These are phyloP conservation scores for Tardiomyces depauwii DNA, from an alignment of 1,139 yeast genomes.

Conservation along the genomic window DNA sequence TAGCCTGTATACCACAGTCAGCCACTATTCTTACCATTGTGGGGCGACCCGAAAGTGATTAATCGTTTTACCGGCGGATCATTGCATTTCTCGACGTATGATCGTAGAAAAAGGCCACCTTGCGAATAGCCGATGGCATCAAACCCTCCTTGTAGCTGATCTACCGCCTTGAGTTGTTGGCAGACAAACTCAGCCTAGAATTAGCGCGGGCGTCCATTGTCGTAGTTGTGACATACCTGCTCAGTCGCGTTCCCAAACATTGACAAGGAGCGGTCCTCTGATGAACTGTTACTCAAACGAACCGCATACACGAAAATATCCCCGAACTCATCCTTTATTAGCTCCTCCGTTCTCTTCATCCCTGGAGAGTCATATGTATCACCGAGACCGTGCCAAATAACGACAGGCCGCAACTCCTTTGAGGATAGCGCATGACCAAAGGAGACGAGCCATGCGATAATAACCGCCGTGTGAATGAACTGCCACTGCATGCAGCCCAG, in stretches of 20 bases:
- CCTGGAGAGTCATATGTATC: conserved; percentile 59
- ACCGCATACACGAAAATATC: conserved; percentile 44
- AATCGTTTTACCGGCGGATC: conserved; percentile 39
- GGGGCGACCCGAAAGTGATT: conserved; percentile 75
- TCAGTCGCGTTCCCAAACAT: conserved; percentile 50
- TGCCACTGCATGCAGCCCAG: too few relatives aligned
- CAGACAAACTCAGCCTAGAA: conserved; percentile 28
- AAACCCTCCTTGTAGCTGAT: conserved; percentile 43
- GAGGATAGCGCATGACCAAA: neutral
- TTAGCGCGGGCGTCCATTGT: neutral
- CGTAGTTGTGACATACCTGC: conserved; percentile 20
- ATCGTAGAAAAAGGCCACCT: conserved; percentile 67
- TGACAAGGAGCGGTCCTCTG: conserved; percentile 43
- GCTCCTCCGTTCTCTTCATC: conserved; percentile 36
- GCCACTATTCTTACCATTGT: conserved; percentile 37
- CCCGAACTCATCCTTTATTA: conserved; percentile 38
- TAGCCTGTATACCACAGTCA: neutral
- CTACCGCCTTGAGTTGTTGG: conserved; percentile 28
- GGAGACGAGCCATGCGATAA: too few relatives aligned
- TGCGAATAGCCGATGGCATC: conserved; percentile 76
- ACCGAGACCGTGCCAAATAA: conserved; percentile 81
- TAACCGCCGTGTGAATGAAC: too few relatives aligned
- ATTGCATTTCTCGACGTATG: conserved; percentile 48
- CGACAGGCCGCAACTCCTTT: conserved; percentile 35
- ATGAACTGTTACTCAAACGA: conserved; percentile 37